These are phyloP conservation scores for Vitis rotundifolia DNA, from an alignment of 164 flowering plant species.

Conservation along the genomic window DNA sequence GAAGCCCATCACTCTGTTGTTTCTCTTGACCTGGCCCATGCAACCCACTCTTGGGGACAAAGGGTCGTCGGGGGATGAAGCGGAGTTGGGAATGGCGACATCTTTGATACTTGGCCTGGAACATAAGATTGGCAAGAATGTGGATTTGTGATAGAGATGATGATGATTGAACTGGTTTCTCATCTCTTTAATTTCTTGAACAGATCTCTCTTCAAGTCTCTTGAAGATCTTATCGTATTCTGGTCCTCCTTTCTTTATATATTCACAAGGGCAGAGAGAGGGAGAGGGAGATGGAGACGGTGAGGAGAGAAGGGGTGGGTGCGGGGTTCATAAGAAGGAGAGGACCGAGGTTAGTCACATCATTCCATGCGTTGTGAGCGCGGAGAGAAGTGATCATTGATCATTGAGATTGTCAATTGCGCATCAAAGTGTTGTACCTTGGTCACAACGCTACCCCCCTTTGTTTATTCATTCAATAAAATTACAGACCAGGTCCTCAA, in stretches of 20 bases:
- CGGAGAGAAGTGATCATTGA: neutral
- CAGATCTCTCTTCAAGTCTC: neutral
- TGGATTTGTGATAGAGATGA: constrained; percentile 10
- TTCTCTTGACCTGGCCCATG: constrained; percentile 58
- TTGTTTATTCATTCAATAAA: too few relatives aligned
- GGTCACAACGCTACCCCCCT: too few relatives aligned
- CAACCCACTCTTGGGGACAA: constrained; percentile 57
- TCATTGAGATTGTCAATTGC: constrained; percentile 1
- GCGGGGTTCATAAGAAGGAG: neutral
- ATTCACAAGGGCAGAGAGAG: too few relatives aligned
- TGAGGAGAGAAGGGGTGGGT: neutral
- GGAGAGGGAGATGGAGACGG: too few relatives aligned
- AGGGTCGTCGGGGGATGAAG: constrained; percentile 35
- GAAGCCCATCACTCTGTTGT: constrained; percentile 35
- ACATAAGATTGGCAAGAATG: constrained; percentile 49
- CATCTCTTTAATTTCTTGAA: constrained; percentile 9
- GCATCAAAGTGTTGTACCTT: too few relatives aligned
- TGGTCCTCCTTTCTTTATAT: neutral
- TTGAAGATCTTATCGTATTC: neutral
- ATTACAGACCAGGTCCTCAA: too few relatives aligned
- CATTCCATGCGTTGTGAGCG: neutral
- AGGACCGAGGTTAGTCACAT: constrained; percentile 12
- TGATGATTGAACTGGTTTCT: constrained; percentile 19
- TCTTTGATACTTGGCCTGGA: constrained; percentile 41
- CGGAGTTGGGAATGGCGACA: constrained; percentile 15